Evolutionary conservation across 208 protist genomes (phyloP), one percentile per base, ranked within the genome.

Genomic region (Naegleria lovaniensis): DNA sequence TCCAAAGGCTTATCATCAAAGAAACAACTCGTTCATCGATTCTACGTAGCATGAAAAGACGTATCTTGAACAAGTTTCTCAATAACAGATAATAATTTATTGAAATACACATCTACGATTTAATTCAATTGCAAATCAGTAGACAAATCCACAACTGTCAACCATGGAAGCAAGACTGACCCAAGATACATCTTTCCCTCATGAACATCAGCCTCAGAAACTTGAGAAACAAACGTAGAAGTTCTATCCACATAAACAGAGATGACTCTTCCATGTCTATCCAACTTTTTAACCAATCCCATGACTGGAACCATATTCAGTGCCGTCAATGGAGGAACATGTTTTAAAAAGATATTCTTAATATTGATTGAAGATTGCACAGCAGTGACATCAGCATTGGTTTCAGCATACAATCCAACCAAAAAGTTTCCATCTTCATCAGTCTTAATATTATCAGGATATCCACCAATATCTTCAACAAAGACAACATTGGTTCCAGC

Each of bases 391-490:
- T 6, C 5, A 6, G 15, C 67, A 83, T 5, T 38, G 6, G 11
- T 83, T 19, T 83, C 5, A 33, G 67, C 15, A 33, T 38, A 83
- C 5, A 83, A 33, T 36, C 11, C 67, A 83, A 83, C 67, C 9
- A 38, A 83, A 29, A 83, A 83, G 55, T 67, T 67, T 67, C 29
- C n/a, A n/a, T n/a, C n/a, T n/a, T n/a, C n/a, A n/a, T n/a, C n/a
- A n/a, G n/a, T n/a, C n/a, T n/a, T n/a, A 83, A 83, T 83, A 29
- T 83, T 83, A 33, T 83, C 67, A 83, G 15, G 15, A 33, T 83
- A 83, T 38, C 67, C 67, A 83, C 67, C 67, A 83, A 83, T 83
- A 33, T 83, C 67, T 6, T 83, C 67, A 83, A 83, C 67, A 19
- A 83, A 38, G 19, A 83, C 67, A 6, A 36, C 67, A 83, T 83